A percentile compares a stretch with the other conserved stretches of the same genome.
Conservation (phyloP, 768 basidiomycete genomes). For the Lentinula edodes region DNA sequence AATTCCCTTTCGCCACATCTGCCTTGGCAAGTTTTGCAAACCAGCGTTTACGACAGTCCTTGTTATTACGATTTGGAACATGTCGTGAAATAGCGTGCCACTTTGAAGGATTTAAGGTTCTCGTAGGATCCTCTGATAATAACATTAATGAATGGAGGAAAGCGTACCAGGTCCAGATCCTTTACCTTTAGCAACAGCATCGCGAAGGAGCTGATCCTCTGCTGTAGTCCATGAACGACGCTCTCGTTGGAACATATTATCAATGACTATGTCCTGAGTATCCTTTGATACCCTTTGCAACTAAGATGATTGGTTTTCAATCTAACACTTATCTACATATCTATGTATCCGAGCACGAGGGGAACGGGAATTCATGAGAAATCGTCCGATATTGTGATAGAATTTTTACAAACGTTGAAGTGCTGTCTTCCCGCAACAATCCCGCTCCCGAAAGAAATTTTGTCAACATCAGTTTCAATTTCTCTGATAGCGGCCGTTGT, state of each 20-base stretch:
- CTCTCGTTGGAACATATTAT: slow-evolving; percentile 9
- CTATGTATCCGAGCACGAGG: neutral
- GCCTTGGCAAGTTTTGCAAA: slow-evolving; percentile 44
- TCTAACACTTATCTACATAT: neutral
- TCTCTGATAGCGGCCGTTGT: neutral
- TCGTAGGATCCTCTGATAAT: slow-evolving; percentile 12
- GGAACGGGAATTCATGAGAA: neutral
- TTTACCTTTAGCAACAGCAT: slow-evolving; percentile 11
- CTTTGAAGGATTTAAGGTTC: slow-evolving; percentile 8
- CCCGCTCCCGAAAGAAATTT: neutral
- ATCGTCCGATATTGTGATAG: neutral
- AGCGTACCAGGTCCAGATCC: neutral
- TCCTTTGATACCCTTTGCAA: neutral
- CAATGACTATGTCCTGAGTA: neutral
- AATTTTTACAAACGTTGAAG: neutral
- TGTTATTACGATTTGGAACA: slow-evolving; percentile 23
- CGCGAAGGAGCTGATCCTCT: slow-evolving; percentile 13
- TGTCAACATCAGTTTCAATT: neutral
- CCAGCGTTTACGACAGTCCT: slow-evolving; percentile 18
- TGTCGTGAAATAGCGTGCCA: slow-evolving; percentile 12
- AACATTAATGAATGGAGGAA: neutral
- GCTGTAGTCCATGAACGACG: slow-evolving; percentile 12
- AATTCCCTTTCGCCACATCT: slow-evolving; percentile 55
- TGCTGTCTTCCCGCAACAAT: neutral
- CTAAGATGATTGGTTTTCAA: neutral